Base-by-base conservation (phyloP, 1,139 yeast genomes). In the Candida sp. region DNA sequence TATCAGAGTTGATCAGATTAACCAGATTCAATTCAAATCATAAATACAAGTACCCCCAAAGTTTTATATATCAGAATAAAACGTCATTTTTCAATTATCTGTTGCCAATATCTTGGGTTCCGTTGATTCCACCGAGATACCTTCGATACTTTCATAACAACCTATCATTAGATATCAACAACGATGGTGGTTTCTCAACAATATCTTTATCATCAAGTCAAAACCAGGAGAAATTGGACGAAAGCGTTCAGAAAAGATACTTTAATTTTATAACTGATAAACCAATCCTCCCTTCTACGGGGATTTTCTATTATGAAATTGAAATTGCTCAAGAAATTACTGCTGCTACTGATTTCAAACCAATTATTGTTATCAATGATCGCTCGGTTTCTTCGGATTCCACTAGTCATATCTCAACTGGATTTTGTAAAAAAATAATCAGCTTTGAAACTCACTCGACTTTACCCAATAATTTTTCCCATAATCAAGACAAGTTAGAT, bases 21-120 rank as follows among this genome's bases (percentile, higher is more conserved):
- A 56, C 63, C 7, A 59, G 57, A 35, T 43, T 51, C 21, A 59
- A 59, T 29, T 52, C 60, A 22, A 49, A 55, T 42, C 55, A 57
- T 36, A 56, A 54, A 39, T 58, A 56, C 43, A 55, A 51, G 29
- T 50, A 53, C 22, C 59, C 63, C 1, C 59, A 66, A 3, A 63
- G 72, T 39, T 63, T 62, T 43, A 43, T 67, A 15, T 53, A 54
- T 39, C 52, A 64, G 21, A 64, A 60, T 15, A 58, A 56, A 22
- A 57, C 53, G 5, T 45, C 50, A 4, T 51, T 50, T 36, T 69
- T 68, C 38, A 55, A 62, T 21, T 67, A 69, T 44, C 60, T 67
- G 0, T 58, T 73, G 21, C 79, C 79, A 0, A 53, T 66, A 36
- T 58, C 68, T 5, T 73, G 79, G 79, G 53, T 63, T 1, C 74